Base-by-base conservation (phyloP, 1,284 basidiomycete species). In the Mycocalia duriaeana region DNA sequence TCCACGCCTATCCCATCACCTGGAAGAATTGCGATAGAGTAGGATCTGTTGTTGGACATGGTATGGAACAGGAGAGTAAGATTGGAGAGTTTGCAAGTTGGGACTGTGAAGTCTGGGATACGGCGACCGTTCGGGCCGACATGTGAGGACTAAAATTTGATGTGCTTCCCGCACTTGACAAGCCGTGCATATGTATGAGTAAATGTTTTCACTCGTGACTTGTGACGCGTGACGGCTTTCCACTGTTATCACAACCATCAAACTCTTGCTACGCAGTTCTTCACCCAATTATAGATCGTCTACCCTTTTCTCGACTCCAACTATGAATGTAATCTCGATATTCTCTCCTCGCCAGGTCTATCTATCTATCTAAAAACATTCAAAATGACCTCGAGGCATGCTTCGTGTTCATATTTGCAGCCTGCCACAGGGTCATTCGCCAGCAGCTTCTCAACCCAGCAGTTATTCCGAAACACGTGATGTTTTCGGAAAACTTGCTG, bases 1-100 rank as follows among this genome's bases (percentile, higher is more conserved):
- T 80, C 77, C 45, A 69, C 61, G 1, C 77, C 77, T 51, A 79
- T 79, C n/a, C 77, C 78, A 59, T 81, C 78, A 18, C 76, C 78
- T 16, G 78, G 70, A 22, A 81, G 71, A 25, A 76, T 73, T 16
- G 77, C 77, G 45, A 79, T 72, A n/a, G 63, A 68, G 62, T 79
- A 72, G 3, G 58, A 56, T 42, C 57, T 60, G 5, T 31, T 16
- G 18, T 31, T 31, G 4, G 31, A 20, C 42, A 52, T 50, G 43
- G 44, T 36, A 23, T n/a, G 41, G 37, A 11, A 39, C 3, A 39
- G 9, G n/a, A 39, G 37, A 11, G 20, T 14, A 14, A 3, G 5
- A 16, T 13, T 16, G 31, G 31, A 16, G 31, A 34, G 13, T 14
- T 14, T 34, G 31, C 31, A 16, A 16, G 31, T 14, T 16, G 14